A percentile compares a stretch with the other conserved stretches of the same genome.
Evolutionary conservation across 306 rosid genomes (phyloP).

Genomic region (Ammopiptanthus mongolicus): DNA sequence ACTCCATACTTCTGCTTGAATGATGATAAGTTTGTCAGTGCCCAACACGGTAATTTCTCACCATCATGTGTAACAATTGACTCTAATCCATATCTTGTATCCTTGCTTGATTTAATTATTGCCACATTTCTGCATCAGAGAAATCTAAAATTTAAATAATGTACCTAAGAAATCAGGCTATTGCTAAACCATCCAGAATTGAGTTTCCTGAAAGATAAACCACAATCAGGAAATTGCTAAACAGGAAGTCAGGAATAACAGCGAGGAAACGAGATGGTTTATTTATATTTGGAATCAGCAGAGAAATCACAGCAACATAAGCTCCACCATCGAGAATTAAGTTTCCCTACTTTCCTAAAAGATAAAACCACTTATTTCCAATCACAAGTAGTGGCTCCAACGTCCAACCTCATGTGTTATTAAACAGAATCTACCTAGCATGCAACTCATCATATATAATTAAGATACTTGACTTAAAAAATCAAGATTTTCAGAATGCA

Average conservation of each 20-base stretch:
- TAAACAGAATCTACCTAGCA: not conserved
- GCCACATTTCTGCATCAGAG: conserved; percentile 65
- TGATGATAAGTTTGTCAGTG: conserved; percentile 55
- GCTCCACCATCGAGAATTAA: not conserved
- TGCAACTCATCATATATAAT: not conserved
- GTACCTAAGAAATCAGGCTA: not conserved
- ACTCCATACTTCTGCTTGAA: conserved; percentile 69
- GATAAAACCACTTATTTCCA: not conserved
- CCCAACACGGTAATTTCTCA: conserved; percentile 72
- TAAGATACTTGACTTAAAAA: not conserved
- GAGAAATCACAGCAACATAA: not conserved
- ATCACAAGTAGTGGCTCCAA: not conserved
- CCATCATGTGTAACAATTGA: conserved; percentile 94
- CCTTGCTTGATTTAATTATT: conserved; percentile 83
- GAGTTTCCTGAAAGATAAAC: not conserved
- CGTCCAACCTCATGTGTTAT: not conserved
- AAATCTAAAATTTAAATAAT: conserved; percentile 2
- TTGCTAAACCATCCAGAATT: not conserved
- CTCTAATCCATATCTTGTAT: conserved; percentile 80
- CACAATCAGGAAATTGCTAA: not conserved
- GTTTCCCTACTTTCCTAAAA: not conserved
- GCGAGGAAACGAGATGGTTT: not conserved
- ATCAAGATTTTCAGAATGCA: not conserved
- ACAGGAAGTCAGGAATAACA: not conserved
- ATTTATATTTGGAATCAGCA: not conserved